A percentile compares a stretch with the other conserved stretches of the same genome.
These are phyloP conservation scores for Chaetomium tenue DNA, from an alignment of 495 filamentous ascomycete species.

Conservation along the genomic window DNA sequence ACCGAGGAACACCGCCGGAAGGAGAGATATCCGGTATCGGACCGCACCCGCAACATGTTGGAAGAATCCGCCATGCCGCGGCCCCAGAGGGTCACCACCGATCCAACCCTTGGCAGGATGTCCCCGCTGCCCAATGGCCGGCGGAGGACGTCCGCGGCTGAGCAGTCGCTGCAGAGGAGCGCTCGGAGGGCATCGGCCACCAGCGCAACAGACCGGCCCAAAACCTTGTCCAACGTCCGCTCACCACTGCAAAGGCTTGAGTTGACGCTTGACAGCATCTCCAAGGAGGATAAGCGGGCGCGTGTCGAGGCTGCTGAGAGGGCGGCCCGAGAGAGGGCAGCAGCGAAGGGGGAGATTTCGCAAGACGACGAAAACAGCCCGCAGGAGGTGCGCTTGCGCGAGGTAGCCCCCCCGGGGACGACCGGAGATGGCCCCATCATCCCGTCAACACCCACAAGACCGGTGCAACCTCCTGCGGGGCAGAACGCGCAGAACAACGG, in stretches of 20 bases:
- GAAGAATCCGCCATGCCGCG: constrained; percentile 31
- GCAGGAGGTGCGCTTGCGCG: constrained; percentile 30
- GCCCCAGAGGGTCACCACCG: constrained; percentile 29
- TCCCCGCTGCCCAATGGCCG: constrained; percentile 20
- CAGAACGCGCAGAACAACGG: constrained; percentile 26
- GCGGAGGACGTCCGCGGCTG: constrained; percentile 35
- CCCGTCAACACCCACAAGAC: constrained; percentile 28
- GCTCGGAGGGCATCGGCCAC: constrained; percentile 27
- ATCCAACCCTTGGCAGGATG: constrained; percentile 21
- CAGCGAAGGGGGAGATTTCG: constrained; percentile 15
- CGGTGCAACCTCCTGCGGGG: constrained; percentile 9
- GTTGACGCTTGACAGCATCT: constrained; percentile 80
- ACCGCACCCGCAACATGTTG: constrained; percentile 34
- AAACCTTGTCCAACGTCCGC: constrained; percentile 68
- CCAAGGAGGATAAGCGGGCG: constrained; percentile 85
- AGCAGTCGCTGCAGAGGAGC: constrained; percentile 32
- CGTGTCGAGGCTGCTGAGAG: constrained; percentile 74
- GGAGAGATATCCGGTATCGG: constrained; percentile 34
- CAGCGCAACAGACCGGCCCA: constrained; percentile 35
- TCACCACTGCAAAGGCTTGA: constrained; percentile 93
- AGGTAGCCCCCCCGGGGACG: constrained; percentile 18
- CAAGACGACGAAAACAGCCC: constrained; percentile 27
- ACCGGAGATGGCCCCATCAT: constrained; percentile 20
- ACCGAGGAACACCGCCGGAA: constrained; percentile 41
- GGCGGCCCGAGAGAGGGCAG: constrained; percentile 49